A percentile compares a stretch with the other conserved stretches of the same genome.
phyloP scores from a whole-genome alignment of 106 monocot genomes.

The Dioscorea alata region DNA sequence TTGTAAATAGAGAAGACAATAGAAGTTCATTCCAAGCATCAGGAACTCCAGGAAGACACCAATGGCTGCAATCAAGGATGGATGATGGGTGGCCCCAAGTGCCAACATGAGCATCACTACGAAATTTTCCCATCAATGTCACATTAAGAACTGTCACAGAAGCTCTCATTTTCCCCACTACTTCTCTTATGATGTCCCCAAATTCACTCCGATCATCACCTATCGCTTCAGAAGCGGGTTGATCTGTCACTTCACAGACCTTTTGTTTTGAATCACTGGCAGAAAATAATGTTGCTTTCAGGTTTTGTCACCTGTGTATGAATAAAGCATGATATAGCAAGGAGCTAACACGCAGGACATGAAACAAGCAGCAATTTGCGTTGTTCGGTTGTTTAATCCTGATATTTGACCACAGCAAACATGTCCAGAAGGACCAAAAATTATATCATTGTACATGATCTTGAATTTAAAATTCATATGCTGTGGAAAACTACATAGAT shows the following conservation, averaged over 20 bases:
- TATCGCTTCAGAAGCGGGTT: slow-evolving; percentile 43
- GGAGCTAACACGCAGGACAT: no score
- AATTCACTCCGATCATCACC: slow-evolving; percentile 60
- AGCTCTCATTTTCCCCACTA: slow-evolving; percentile 49
- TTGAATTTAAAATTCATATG: no score
- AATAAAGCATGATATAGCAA: no score
- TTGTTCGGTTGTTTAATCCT: no score
- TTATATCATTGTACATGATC: no score
- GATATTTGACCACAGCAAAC: no score
- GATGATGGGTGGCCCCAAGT: slow-evolving; percentile 59
- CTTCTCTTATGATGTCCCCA: slow-evolving; percentile 59
- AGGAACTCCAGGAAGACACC: slow-evolving; percentile 97
- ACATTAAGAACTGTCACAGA: slow-evolving; percentile 87
- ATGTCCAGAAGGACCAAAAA: no score
- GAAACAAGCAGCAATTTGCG: no score
- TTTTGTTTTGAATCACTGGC: slow-evolving; percentile 59
- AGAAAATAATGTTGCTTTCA: slow-evolving; percentile 2
- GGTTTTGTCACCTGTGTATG: no score
- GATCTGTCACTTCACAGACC: slow-evolving; percentile 55
- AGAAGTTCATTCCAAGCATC: slow-evolving; percentile 97
- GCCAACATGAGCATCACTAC: slow-evolving; percentile 93
- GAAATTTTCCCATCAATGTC: slow-evolving; percentile 75
- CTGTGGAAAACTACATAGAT: no score
- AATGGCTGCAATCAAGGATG: slow-evolving; percentile 85
- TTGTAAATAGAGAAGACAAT: slow-evolving; percentile 51